These are phyloP conservation scores for Leucosporidium creatinivorum DNA, from an alignment of 768 basidiomycete species.

Conservation along the genomic window DNA sequence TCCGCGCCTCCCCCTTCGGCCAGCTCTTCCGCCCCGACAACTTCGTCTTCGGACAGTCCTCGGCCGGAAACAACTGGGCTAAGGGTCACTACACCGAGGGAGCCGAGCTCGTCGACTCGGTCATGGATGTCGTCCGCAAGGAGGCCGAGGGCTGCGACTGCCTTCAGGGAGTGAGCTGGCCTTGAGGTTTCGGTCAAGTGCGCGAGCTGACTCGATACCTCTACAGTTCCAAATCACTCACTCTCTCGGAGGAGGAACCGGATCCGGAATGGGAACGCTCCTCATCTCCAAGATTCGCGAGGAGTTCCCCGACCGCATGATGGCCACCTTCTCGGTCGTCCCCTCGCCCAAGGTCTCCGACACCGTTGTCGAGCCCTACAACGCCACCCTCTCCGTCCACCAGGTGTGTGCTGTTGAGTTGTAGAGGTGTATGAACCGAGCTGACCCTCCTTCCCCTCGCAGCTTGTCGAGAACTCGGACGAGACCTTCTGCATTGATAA, in stretches of 20 bases:
- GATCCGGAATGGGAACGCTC: constrained; percentile 99
- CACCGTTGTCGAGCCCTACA: constrained; percentile 99
- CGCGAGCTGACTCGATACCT: no score
- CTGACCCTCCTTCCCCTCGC: no score
- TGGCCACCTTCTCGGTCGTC: constrained; percentile 99
- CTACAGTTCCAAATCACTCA: constrained; percentile 91
- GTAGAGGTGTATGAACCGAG: no score
- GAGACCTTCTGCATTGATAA: constrained; percentile 99
- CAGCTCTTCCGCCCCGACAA: constrained; percentile 21
- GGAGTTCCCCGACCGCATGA: constrained; percentile 99
- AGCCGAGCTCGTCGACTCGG: constrained; percentile 96
- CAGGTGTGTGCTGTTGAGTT: constrained; percentile 38
- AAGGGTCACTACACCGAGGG: constrained; percentile 86
- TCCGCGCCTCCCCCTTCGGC: constrained; percentile 8
- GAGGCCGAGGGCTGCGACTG: constrained; percentile 97
- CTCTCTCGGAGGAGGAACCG: constrained; percentile 94
- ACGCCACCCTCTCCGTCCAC: constrained; percentile 95
- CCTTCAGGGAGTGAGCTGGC: constrained; percentile 60
- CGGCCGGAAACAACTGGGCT: constrained; percentile 99
- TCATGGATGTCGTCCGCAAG: constrained; percentile 96
- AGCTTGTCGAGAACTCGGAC: constrained; percentile 98
- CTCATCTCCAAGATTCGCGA: constrained; percentile 98
- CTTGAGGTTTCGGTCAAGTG: no score
- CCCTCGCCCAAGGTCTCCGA: constrained; percentile 69
- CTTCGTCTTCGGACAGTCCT: constrained; percentile 81